phyloP scores from a whole-genome alignment of 2,329 filamentous ascomycete species.

The Scopulariopsis brevicaulis region DNA sequence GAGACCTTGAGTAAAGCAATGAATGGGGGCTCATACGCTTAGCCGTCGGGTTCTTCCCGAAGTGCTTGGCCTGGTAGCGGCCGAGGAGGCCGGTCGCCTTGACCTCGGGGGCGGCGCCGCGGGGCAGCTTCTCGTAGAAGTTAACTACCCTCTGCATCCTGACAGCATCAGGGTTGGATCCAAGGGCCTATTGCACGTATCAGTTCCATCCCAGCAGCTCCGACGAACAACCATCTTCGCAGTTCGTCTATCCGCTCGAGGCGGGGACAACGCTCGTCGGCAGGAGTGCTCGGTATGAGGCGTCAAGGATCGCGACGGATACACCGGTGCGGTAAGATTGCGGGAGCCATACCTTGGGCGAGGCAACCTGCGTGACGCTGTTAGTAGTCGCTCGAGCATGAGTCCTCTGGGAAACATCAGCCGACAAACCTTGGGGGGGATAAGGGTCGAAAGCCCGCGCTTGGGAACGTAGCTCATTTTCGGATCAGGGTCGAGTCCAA shows the following conservation, averaged over 20 bases:
- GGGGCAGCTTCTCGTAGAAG: conserved; percentile 98
- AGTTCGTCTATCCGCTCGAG: background rate
- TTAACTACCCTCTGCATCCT: conserved; percentile 96
- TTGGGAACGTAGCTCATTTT: conserved; percentile 83
- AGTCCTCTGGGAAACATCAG: background rate
- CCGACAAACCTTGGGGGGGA: conserved; percentile 83
- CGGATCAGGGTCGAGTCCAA: background rate
- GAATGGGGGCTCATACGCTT: conserved; percentile 55
- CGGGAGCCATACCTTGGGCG: conserved; percentile 60
- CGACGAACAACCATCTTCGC: background rate
- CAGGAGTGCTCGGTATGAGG: background rate
- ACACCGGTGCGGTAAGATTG: background rate
- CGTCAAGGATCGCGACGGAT: background rate
- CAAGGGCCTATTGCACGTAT: conserved; percentile 61
- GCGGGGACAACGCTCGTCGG: background rate
- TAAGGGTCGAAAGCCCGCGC: conserved; percentile 93
- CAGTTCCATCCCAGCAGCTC: background rate
- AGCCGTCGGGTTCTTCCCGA: conserved; percentile 83
- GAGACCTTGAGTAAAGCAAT: conserved; percentile 13
- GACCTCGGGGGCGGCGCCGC: conserved; percentile 74
- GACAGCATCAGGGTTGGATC: conserved; percentile 86
- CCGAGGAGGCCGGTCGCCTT: conserved; percentile 75
- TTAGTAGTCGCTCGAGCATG: conserved; percentile 3
- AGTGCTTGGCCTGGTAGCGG: conserved; percentile 85
- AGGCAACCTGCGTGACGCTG: conserved; percentile 52